These are phyloP conservation scores for Ophiostoma sp. DNA, from an alignment of 2,329 filamentous ascomycete genomes.

Conservation along the genomic window DNA sequence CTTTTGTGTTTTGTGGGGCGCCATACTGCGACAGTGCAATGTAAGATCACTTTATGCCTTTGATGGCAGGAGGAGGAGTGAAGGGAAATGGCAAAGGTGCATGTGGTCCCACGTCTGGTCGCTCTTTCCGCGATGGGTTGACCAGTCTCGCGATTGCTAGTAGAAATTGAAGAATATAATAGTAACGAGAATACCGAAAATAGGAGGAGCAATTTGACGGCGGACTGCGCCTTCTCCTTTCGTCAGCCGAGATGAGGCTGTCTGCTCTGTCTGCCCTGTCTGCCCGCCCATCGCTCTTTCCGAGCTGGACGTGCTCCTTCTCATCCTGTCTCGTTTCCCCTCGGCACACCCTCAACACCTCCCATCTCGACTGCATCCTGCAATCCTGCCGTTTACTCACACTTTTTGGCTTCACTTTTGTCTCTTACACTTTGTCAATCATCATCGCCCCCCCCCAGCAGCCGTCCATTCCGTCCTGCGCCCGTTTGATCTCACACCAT, in stretches of 20 bases:
- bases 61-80: not conserved
- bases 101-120: conserved; percentile 10
- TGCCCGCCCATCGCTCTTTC: not conserved
- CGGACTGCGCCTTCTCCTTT: conserved; percentile 21
- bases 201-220: conserved; percentile 3
- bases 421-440: not conserved
- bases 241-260: conserved; percentile 21
- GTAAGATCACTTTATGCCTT: conserved; percentile 9
- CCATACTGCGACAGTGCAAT: not conserved
- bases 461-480: not conserved
- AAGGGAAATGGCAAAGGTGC: not conserved
- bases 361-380: conserved; percentile 12
- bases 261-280: not conserved
- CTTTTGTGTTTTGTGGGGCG: conserved; percentile 6
- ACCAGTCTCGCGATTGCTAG: not conserved
- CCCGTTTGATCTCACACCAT: not conserved
- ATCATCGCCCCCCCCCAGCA: not conserved
- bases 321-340: not conserved
- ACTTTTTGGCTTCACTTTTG: not conserved
- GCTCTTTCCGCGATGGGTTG: not conserved
- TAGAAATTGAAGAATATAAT: not conserved
- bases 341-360: not conserved
- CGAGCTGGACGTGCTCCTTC: not conserved
- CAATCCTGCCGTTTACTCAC: not conserved
- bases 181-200: not conserved